These are phyloP conservation scores for Fusarium stilboides DNA, from an alignment of 2,329 filamentous ascomycete genomes.

Conservation along the genomic window DNA sequence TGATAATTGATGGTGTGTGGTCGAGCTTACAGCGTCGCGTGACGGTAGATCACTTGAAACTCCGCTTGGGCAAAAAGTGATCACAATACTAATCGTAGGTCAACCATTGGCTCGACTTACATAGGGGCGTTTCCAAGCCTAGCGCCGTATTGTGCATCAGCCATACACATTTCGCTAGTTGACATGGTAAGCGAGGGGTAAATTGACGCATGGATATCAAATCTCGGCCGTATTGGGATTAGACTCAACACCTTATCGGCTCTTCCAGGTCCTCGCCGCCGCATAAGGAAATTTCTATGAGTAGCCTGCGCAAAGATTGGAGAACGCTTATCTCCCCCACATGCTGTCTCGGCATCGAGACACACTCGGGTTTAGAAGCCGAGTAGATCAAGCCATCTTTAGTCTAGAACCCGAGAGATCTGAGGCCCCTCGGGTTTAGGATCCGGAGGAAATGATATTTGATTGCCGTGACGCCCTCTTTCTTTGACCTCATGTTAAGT, in stretches of 20 bases:
- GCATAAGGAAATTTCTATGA: constrained; percentile 12
- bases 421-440: background rate
- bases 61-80: background rate
- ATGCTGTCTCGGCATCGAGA: background rate
- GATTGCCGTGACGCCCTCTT: background rate
- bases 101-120: constrained; percentile 10
- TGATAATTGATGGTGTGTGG: constrained; percentile 11
- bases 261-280: constrained; percentile 7
- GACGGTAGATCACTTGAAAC: constrained; percentile 10
- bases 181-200: background rate
- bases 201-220: constrained; percentile 3
- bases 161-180: background rate
- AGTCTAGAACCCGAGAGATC: background rate
- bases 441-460: background rate
- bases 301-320: background rate
- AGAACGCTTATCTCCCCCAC: background rate
- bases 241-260: background rate
- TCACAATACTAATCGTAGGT: constrained; percentile 6
- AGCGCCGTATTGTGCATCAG: background rate
- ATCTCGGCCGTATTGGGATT: constrained; percentile 6
- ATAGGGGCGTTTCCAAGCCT: background rate
- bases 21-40: constrained; percentile 3
- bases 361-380: background rate
- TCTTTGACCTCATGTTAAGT: too few relatives aligned
- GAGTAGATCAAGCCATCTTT: background rate